Conservation (phyloP, 768 basidiomycete genomes). For the Clavaria fumosa region DNA sequence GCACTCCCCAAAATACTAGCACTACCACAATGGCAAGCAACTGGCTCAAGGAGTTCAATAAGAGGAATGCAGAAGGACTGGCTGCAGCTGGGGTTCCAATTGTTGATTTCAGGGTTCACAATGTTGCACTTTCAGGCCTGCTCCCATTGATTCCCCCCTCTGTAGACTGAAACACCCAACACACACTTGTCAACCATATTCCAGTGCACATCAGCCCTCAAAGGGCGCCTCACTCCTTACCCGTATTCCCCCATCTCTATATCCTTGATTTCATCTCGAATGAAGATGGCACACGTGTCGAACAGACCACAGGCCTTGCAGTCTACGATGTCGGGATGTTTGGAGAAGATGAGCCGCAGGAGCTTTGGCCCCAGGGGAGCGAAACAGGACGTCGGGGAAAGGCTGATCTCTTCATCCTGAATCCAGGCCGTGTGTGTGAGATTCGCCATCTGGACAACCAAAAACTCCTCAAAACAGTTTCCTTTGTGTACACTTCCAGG, state of each 20-base stretch:
- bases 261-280: conserved; percentile 9
- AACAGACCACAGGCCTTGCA: conserved; percentile 6
- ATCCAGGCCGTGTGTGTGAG: conserved; percentile 7
- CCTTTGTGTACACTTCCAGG: conserved; percentile 7
- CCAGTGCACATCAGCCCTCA: conserved; percentile 9
- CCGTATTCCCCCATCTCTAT: conserved; percentile 8
- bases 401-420: conserved; percentile 10
- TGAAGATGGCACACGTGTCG: conserved; percentile 5
- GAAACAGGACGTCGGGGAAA: conserved; percentile 8
- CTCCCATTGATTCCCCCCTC: conserved; percentile 7
- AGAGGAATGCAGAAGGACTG: conserved; percentile 5
- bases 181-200: conserved; percentile 9
- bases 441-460: conserved; percentile 7
- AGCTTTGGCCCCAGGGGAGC: conserved; percentile 8
- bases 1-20: too few relatives aligned
- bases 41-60: conserved; percentile 7
- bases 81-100: conserved; percentile 9
- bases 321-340: conserved; percentile 8
- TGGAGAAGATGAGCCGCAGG: conserved; percentile 4
- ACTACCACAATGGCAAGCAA: too few relatives aligned
- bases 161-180: conserved; percentile 8
- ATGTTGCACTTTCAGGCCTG: neutral
- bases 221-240: conserved; percentile 10
- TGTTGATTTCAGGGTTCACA: conserved; percentile 9
- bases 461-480: conserved; percentile 8